Conservation (phyloP, 768 basidiomycete genomes). For the Leucogyrophana mollusca region DNA sequence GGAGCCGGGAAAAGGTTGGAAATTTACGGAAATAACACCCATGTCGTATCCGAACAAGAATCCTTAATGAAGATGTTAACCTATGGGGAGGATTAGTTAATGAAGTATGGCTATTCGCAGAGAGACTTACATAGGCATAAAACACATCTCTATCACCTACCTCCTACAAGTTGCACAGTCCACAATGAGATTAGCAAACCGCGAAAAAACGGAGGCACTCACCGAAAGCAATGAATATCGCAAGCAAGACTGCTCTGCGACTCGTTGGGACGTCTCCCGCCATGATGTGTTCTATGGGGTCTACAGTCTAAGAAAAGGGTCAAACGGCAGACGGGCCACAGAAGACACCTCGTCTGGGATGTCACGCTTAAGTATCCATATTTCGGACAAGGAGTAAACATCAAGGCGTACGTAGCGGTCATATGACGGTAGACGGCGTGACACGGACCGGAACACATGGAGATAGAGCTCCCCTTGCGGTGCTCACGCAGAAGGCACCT, state of each 20-base stretch:
- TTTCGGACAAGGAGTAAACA: background rate
- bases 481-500: background rate
- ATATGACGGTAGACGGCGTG: conserved; percentile 11
- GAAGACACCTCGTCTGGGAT: background rate
- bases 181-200: background rate
- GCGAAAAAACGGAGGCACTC: conserved; percentile 18
- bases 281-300: conserved; percentile 10
- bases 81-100: background rate
- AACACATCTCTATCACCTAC: too few relatives aligned
- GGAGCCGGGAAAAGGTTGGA: background rate
- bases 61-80: conserved; percentile 29
- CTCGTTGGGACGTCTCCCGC: conserved; percentile 56
- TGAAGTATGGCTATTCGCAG: background rate
- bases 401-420: conserved; percentile 7
- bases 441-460: conserved; percentile 7
- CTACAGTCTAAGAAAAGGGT: conserved; percentile 2
- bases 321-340: background rate
- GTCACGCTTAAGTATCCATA: conserved; percentile 10
- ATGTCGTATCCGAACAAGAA: conserved; percentile 78
- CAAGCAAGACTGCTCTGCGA: conserved; percentile 59
- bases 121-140: too few relatives aligned
- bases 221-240: conserved; percentile 76
- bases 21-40: conserved; percentile 67
- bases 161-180: conserved; percentile 14
- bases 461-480: conserved; percentile 3